Evolutionary conservation across 1,284 basidiomycete species (phyloP), one percentile per base, ranked within the genome.

Genomic region (Malassezia arunalokei): DNA sequence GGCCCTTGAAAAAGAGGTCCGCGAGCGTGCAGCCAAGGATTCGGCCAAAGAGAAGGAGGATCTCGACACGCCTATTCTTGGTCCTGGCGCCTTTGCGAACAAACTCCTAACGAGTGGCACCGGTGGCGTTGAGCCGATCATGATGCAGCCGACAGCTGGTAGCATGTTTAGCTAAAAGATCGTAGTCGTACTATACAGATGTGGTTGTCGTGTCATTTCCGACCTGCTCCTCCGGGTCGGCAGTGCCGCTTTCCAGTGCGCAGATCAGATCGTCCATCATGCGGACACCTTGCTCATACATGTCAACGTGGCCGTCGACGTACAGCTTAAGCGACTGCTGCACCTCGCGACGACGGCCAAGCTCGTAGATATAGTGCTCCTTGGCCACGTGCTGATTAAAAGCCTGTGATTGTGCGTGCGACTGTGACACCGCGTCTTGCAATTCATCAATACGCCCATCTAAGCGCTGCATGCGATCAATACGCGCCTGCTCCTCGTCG

Each of bases 381-480:
- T 84, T 80, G 30, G 94, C 76, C 9, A 91, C 91, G 75, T 94
- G 87, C 54, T 90, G 84, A 60, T 87, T 92, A 75, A 99, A 96
- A 1, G 87, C 87, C 62, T 88, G 87, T 0, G 86, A 89, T 0
- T 91, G 94, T 71, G 95, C 90, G 66, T 95, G 89, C 0, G 92
- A 87, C 3, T 84, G 84, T 0, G 86, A 86, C 6, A 98, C 92
- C 7, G 91, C 94, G 41, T 95, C 91, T 81, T 95, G 85, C 3
- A 98, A 79, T 87, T 96, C 92, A 71, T 87, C 90, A 65, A 98
- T 98, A 77, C 87, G 90, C 20, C 78, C 75, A 71, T 98, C 92
- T 48, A 98, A 75, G 75, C 92, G 87, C 58, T 83, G 80, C 84
- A 95, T 90, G 74, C 84, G 84, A 73, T 91, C 89, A 8, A 90